Evolutionary conservation across 331 rosid species (phyloP).

Genomic region (Rosa hybrid): DNA sequence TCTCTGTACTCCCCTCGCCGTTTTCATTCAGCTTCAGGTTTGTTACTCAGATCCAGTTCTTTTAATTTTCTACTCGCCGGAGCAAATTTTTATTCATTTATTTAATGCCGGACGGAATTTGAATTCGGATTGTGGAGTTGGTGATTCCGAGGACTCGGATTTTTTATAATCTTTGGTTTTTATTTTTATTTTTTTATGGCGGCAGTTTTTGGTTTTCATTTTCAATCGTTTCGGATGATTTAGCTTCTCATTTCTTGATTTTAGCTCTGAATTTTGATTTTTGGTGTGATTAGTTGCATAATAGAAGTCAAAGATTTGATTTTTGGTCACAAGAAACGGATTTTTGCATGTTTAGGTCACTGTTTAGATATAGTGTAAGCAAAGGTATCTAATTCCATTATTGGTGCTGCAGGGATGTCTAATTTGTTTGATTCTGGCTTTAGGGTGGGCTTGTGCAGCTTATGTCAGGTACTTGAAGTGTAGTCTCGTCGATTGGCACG

Average conservation of each 20-base stretch:
- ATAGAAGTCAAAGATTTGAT: constrained; percentile 4
- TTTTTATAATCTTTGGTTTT: neutral
- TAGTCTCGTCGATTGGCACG: constrained; percentile 8
- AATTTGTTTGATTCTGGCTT: constrained; percentile 68
- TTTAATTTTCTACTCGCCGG: neutral
- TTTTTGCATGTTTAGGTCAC: neutral
- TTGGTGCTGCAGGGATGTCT: constrained; percentile 67
- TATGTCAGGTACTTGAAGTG: constrained; percentile 60
- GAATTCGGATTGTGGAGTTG: neutral
- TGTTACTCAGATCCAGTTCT: constrained; percentile 18
- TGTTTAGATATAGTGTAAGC: neutral
- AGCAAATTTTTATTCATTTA: neutral
- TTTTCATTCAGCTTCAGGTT: constrained; percentile 79
- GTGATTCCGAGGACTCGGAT: neutral
- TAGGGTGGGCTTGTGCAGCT: constrained; percentile 85
- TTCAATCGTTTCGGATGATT: neutral
- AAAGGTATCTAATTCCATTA: neutral
- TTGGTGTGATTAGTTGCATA: neutral
- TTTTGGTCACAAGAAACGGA: neutral
- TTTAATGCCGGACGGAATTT: neutral
- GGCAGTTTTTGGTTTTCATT: neutral
- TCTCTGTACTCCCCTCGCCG: constrained; percentile 48
- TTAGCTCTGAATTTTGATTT: neutral
- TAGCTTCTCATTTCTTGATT: neutral
- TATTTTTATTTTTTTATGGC: neutral